Base-by-base conservation (phyloP, 352 stramenopile species). In the Pythium myriotylum region DNA sequence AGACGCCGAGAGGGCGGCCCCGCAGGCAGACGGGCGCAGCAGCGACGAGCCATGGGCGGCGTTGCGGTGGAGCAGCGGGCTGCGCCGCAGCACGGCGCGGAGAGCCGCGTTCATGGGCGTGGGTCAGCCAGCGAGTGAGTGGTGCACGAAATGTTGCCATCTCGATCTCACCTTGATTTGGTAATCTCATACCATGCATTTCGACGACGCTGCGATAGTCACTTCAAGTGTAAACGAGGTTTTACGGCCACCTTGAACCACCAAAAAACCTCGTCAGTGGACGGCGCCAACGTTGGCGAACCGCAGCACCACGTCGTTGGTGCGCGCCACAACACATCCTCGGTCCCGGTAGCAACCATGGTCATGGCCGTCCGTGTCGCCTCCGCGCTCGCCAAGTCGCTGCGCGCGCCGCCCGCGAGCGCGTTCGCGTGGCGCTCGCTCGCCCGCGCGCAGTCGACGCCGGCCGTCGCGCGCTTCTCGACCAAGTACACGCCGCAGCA, bases 401-500 rank as follows among this genome's bases (percentile, higher is more conserved):
- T 86, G 26, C 67, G 77, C 51, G 66, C 70, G 66, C 68, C 68
- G 57, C 67, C 42, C 55, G 26, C 47, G 6, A 51, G 17, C 19
- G 22, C 64, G 4, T 53, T 63, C 24, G 40, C 71, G 16, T 81
- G 72, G 66, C 72, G 76, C 40, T 59, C 65, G 19, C 33, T 72
- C 33, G 77, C 79, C 41, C 53, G 61, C 26, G 14, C 39, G 26
- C 79, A 81, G 62, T 78, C 79, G 61, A 62, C 40, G 42, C 29
- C 72, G n/a, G 56, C 62, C 17, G 46, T 73, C 37, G 66, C 79
- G 51, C 83, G 73, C 70, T 94, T 92, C 70, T 89, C 84, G 29
- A 94, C 86, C 70, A 92, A 92, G 76, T 94, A 89, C 81, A 92
- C 86, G 52, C 73, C 78, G 58, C 74, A 89, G 70, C 86, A 94